These are phyloP conservation scores for Crataegus laevigata DNA, from an alignment of 306 rosid species.

Conservation along the genomic window DNA sequence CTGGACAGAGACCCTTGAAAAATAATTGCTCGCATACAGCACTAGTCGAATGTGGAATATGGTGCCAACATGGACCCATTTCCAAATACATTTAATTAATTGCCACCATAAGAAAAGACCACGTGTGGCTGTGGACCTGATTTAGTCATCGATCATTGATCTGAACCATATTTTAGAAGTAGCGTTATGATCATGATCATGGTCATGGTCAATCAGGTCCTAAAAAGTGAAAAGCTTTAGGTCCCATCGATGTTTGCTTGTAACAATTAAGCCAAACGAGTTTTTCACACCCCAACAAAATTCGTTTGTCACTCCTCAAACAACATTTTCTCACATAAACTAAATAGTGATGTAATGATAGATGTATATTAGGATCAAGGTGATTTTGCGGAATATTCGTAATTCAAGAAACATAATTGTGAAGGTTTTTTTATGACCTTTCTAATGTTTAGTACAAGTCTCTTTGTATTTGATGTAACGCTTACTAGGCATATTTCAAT, in stretches of 20 bases:
- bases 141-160: not conserved
- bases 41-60: not conserved
- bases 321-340: no score
- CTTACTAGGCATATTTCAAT: rapidly evolving
- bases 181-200: not conserved
- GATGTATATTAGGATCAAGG: no score
- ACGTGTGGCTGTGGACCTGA: not conserved
- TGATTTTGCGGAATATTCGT: no score
- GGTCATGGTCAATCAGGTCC: not conserved
- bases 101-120: not conserved
- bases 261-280: no score
- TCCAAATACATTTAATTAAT: not conserved
- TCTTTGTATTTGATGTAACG: no score
- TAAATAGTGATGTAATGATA: no score
- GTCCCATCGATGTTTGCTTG: not conserved
- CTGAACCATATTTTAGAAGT: not conserved
- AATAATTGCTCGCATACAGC: not conserved
- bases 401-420: no score
- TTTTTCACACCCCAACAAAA: no score
- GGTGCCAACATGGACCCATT: not conserved
- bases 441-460: no score
- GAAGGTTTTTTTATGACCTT: no score
- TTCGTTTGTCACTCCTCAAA: no score
- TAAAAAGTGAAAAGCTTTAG: not conserved
- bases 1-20: not conserved